Evolutionary conservation across 192 early-diverging fungal species (phyloP).

Genomic region (Backusella westeae): DNA sequence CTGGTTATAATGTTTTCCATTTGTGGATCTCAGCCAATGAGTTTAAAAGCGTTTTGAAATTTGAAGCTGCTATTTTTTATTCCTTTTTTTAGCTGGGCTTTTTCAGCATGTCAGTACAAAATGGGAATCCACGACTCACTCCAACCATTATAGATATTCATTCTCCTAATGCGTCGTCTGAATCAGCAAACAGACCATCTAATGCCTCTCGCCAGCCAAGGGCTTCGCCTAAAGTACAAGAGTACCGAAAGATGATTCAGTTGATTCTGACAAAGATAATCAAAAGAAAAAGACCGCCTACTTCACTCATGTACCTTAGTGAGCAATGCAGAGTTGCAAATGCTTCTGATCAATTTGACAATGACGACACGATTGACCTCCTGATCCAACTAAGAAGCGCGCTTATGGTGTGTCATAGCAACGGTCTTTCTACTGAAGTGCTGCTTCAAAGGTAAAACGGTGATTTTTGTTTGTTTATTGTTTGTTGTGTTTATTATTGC

Average conservation of each 20-base stretch:
- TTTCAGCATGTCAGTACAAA: conserved; percentile 8
- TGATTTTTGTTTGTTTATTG: background rate
- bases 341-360: conserved; percentile 22
- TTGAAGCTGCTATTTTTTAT: background rate
- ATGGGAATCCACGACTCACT: background rate
- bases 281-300: conserved; percentile 34
- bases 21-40: background rate
- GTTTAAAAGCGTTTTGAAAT: background rate
- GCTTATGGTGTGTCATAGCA: conserved; percentile 11
- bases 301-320: conserved; percentile 3
- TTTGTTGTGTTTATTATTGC: background rate
- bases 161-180: background rate
- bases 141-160: conserved; percentile 14
- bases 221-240: conserved; percentile 24
- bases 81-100: background rate
- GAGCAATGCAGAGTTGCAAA: conserved; percentile 4
- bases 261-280: conserved; percentile 19
- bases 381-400: conserved; percentile 24
- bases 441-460: conserved; percentile 16
- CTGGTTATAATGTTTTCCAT: background rate
- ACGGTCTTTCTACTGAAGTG: background rate
- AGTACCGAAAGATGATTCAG: conserved; percentile 29
- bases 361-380: conserved; percentile 34
- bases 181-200: background rate
- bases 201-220: conserved; percentile 12